Evolutionary conservation across 2,329 filamentous ascomycete species (phyloP), one percentile per base, ranked within the genome.

Genomic region (Akanthomyces uredinophilus): DNA sequence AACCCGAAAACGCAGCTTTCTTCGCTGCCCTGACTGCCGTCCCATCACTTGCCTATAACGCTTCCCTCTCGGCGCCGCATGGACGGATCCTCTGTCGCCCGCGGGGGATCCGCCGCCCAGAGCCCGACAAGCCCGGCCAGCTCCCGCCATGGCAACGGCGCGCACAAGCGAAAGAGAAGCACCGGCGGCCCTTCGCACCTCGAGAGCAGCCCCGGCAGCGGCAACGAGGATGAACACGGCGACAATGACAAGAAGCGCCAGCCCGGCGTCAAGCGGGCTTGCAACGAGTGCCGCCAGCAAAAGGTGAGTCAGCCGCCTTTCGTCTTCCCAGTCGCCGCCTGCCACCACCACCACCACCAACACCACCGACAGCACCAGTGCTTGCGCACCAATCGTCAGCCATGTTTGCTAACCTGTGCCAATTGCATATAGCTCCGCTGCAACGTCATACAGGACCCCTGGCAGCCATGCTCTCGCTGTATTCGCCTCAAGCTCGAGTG

Each of bases 261-360:
- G 67, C 86, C 87, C 29, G 86, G 86, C 60, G 87, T 89, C 54
- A 92, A 94, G 78, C 83, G 91, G 69, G 90, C 90, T 6, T 94
- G 90, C 75, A 93, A 93, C 71, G 90, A 94, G 74, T 94, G 90
- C 72, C 83, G 90, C 65, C 90, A 94, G 76, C 90, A 94, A 75
- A 94, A 94, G 81, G 90, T 91, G 77, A 82, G 79, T 81, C 72
- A 66, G 64, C 16, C 32, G 7, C 7, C 54, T 35, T 32, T 39
- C 50, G 20, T 13, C 39, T 1, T 20, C 43, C 20, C 46, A 29
- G 18, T 46, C 24, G 47, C 24, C n/a, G 16, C 46, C 37, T 18
- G 18, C 13, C 39, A 27, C 41, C 13, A 14, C 29, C 41, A 37
- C 41, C 22, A 37, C 35, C 24, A 29, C 18, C 5, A 32, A 4